phyloP scores from a whole-genome alignment of 345 rosid species.

The Sisymbrium irio region DNA sequence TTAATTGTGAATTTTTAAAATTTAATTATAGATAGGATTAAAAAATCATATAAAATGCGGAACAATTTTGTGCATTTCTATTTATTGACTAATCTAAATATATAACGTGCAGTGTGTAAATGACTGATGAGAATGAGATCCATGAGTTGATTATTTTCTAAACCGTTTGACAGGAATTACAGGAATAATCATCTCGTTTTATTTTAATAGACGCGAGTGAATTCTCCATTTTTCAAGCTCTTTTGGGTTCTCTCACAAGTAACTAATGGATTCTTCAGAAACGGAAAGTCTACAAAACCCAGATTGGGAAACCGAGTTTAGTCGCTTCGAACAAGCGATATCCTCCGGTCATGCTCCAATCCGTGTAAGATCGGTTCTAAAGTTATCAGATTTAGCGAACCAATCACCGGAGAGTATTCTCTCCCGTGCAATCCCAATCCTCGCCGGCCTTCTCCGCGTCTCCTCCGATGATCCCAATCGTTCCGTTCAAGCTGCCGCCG shows the following conservation, averaged over 20 bases:
- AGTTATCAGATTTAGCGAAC: conserved; percentile 37
- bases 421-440: conserved; percentile 37
- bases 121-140: no score
- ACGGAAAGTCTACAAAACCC: not conserved
- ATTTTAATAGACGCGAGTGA: no score
- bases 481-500: conserved; percentile 39
- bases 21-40: no score
- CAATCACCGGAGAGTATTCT: conserved; percentile 36
- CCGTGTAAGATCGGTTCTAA: conserved; percentile 40
- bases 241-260: not conserved
- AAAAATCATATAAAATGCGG: no score
- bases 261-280: conserved; percentile 25
- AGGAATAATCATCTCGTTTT: no score
- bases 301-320: conserved; percentile 47
- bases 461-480: conserved; percentile 20
- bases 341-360: conserved; percentile 35
- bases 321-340: conserved; percentile 36
- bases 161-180: no score
- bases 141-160: no score
- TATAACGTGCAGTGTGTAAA: no score
- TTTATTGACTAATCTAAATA: no score
- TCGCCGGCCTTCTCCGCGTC: conserved; percentile 35
- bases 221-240: no score
- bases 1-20: no score
- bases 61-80: no score